phyloP scores from a whole-genome alignment of 78 protist genomes.

The Planoprotostelium fungivorum region DNA sequence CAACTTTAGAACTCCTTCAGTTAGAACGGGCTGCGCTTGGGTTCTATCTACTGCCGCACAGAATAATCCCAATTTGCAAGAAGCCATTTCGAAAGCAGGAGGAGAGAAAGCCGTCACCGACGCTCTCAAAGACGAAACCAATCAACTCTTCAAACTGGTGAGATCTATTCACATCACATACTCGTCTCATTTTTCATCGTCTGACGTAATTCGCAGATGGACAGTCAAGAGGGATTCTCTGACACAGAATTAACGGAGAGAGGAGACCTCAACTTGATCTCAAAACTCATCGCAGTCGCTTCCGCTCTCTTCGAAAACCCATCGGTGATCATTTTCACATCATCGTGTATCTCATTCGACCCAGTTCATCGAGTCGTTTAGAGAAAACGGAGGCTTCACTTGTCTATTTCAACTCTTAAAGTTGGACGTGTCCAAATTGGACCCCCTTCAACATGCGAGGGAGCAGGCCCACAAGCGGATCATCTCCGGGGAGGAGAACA shows the following conservation, averaged over 20 bases:
- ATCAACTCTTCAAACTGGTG: neutral
- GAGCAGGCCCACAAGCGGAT: neutral
- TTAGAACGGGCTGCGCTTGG: neutral
- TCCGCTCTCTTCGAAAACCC: neutral
- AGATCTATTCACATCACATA: too few relatives aligned
- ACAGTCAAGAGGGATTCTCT: neutral
- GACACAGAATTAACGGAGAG: neutral
- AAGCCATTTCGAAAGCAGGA: neutral
- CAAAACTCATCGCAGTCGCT: neutral
- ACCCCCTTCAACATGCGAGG: neutral
- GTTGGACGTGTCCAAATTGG: neutral
- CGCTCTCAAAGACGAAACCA: neutral
- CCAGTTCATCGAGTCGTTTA: neutral
- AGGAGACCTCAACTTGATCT: neutral
- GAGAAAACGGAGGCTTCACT: neutral
- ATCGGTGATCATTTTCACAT: neutral
- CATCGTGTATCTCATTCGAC: neutral
- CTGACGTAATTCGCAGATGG: neutral
- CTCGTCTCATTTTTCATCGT: neutral
- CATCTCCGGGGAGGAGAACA: neutral
- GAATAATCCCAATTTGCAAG: neutral
- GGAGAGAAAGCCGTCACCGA: neutral
- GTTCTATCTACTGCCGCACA: neutral
- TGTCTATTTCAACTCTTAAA: neutral
- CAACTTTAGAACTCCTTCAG: neutral